Evolutionary conservation across 2,329 filamentous ascomycete genomes (phyloP), one percentile per base, ranked within the genome.

Genomic region (Scleromitrula shiraiana): DNA sequence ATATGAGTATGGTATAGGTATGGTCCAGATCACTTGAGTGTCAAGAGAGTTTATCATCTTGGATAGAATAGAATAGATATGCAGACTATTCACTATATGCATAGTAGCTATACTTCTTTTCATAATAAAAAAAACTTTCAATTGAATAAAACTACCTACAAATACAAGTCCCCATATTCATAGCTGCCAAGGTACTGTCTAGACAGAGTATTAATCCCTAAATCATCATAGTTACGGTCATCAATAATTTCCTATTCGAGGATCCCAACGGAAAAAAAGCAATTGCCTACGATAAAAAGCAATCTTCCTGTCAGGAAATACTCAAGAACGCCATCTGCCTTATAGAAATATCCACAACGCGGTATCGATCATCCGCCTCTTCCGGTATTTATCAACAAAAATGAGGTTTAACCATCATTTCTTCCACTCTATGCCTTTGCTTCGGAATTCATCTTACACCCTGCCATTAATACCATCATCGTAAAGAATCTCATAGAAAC

Each of bases 151-250:
- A 33, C n/a, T 33, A 15, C n/a, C 30, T 33, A 33, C 30, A 33
- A 15, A 33, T 33, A 33, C 12, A 30, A 33, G 14, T 33, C 17
- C 8, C 6, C 30, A n/a, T 7, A 15, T 33, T 15, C 12, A n/a
- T 33, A 32, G 19, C 6, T 26, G 14, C 17, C 43, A 8, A 27
- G 40, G 22, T 38, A 14, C n/a, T n/a, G n/a, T n/a, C n/a, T n/a
- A n/a, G n/a, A 27, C 46, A 40, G 22, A 54, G 23, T 22, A 50
- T 51, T 51, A 50, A 51, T 46, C 41, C 39, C n/a, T 45, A 53
- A 47, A 50, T 52, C 48, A 46, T 32, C 14, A 22, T 45, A 35
- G 30, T 30, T 30, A 35, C 32, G 22, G 20, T 35, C 37, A 35
- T 42, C 37, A 33, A 46, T 33, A 35, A 33, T 46, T 30, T 32